Conservation (phyloP, 371 early-diverging fungal genomes). For the Mortierella sp. region DNA sequence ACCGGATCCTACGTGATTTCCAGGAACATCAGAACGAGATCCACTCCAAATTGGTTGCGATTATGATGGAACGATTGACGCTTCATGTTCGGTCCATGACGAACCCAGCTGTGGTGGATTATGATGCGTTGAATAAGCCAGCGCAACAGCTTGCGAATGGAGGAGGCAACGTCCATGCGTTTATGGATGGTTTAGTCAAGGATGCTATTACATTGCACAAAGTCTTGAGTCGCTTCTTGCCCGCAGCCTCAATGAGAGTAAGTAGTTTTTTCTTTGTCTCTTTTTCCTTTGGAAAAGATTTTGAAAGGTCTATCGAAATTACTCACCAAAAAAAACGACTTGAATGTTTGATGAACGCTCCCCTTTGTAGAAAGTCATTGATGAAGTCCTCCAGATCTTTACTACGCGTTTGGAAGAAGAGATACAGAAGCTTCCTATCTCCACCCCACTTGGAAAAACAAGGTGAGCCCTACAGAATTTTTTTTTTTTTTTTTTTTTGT, state of each 20-base stretch:
- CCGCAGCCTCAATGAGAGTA: conserved; percentile 73
- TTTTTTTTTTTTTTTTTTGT: background rate
- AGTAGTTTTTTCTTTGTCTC: conserved; percentile 7
- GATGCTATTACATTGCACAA: conserved; percentile 92
- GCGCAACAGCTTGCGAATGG: conserved; percentile 55
- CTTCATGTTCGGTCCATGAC: conserved; percentile 66
- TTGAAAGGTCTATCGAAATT: background rate
- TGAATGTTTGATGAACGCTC: background rate
- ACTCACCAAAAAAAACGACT: background rate
- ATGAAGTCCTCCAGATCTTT: conserved; percentile 80
- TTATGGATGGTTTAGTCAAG: conserved; percentile 90
- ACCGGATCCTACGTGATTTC: conserved; percentile 81
- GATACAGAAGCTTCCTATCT: conserved; percentile 69
- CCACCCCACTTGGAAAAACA: conserved; percentile 80
- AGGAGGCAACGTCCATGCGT: conserved; percentile 56
- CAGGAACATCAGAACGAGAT: conserved; percentile 89
- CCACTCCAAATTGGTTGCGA: conserved; percentile 86
- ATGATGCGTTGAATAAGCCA: conserved; percentile 48
- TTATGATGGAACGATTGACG: conserved; percentile 91
- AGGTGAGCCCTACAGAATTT: conserved; percentile 53
- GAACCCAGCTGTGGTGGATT: conserved; percentile 39
- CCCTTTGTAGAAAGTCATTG: conserved; percentile 64
- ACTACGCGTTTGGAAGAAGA: conserved; percentile 79
- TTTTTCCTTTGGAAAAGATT: background rate
- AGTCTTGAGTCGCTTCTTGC: conserved; percentile 84